phyloP scores from a whole-genome alignment of 306 rosid genomes.

The Oemleria cerasiformis region DNA sequence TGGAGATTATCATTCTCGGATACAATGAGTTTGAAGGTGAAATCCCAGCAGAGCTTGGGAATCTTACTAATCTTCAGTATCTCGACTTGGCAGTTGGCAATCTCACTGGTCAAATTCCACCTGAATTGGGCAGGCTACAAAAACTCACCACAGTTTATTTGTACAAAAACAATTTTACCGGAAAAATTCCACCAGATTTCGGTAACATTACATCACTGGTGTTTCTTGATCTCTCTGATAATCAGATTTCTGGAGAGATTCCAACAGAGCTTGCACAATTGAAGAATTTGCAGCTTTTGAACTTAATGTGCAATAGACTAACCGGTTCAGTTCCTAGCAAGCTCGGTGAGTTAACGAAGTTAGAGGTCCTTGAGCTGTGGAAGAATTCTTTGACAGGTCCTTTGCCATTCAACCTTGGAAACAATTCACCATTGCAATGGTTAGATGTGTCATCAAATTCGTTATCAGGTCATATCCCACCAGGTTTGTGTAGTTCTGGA shows the following conservation, averaged over 20 bases:
- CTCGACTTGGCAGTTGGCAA: conserved; percentile 80
- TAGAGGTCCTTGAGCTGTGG: conserved; percentile 71
- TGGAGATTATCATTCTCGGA: conserved; percentile 74
- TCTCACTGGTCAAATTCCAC: conserved; percentile 79
- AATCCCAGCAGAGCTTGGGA: conserved; percentile 77
- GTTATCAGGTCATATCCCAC: conserved; percentile 69
- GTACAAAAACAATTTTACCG: conserved; percentile 68
- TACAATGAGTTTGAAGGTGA: conserved; percentile 75
- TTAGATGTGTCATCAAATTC: conserved; percentile 82
- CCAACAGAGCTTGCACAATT: conserved; percentile 59
- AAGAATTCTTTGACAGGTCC: conserved; percentile 66
- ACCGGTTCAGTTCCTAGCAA: conserved; percentile 63
- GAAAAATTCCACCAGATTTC: conserved; percentile 65
- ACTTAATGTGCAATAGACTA: conserved; percentile 73
- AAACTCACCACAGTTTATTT: conserved; percentile 66
- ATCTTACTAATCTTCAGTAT: conserved; percentile 69
- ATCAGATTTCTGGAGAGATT: conserved; percentile 77
- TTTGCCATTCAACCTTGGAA: conserved; percentile 67
- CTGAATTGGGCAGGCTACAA: conserved; percentile 58
- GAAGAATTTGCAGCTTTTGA: conserved; percentile 68
- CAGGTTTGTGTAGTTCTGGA: conserved; percentile 60
- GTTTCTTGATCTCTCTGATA: conserved; percentile 80
- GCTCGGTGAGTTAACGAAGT: conserved; percentile 61
- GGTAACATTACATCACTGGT: conserved; percentile 59
- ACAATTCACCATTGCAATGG: conserved; percentile 77